Conservation (phyloP, 1,284 basidiomycete genomes). For the Exobasidium cylindrosporum region DNA sequence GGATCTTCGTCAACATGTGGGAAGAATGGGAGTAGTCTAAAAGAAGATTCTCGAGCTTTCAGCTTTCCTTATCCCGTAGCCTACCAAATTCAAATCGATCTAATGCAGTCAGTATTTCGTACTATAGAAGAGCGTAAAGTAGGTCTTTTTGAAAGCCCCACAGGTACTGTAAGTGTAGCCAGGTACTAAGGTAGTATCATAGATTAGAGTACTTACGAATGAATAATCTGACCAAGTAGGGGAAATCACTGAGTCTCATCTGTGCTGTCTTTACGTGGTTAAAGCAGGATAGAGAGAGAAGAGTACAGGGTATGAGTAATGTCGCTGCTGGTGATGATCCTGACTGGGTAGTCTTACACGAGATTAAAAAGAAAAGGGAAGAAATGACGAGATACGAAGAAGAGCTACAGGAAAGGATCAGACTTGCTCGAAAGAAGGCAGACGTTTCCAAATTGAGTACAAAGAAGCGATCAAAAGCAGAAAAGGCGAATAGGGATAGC, state of each 20-base stretch:
- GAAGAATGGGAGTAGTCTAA: too few species aligned
- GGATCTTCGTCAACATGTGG: too few species aligned
- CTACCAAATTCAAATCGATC: slow-evolving; percentile 79
- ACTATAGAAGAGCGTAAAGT: slow-evolving; percentile 72
- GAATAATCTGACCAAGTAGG: too few species aligned
- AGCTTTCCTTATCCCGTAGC: slow-evolving; percentile 59
- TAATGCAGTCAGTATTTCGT: slow-evolving; percentile 83
- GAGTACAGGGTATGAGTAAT: slow-evolving; percentile 17
- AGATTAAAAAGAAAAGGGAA: slow-evolving; percentile 43
- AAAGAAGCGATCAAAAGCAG: slow-evolving; percentile 13
- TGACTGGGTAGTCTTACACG: slow-evolving; percentile 57
- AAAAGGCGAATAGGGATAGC: slow-evolving; percentile 12
- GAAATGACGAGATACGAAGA: slow-evolving; percentile 46
- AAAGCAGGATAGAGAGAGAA: slow-evolving; percentile 38
- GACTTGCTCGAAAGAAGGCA: slow-evolving; percentile 11
- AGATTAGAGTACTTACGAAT: too few species aligned
- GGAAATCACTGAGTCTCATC: slow-evolving; percentile 58
- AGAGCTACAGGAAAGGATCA: slow-evolving; percentile 51
- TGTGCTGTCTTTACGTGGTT: slow-evolving; percentile 57
- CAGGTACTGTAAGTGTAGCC: slow-evolving; percentile 56
- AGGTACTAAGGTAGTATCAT: too few species aligned
- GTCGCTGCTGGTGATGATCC: slow-evolving; percentile 44
- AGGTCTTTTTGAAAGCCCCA: slow-evolving; percentile 65
- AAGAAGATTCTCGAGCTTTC: slow-evolving; percentile 20
- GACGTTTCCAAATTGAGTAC: background rate